phyloP scores from a whole-genome alignment of 805 yeast genomes.

The Pichia californica region DNA sequence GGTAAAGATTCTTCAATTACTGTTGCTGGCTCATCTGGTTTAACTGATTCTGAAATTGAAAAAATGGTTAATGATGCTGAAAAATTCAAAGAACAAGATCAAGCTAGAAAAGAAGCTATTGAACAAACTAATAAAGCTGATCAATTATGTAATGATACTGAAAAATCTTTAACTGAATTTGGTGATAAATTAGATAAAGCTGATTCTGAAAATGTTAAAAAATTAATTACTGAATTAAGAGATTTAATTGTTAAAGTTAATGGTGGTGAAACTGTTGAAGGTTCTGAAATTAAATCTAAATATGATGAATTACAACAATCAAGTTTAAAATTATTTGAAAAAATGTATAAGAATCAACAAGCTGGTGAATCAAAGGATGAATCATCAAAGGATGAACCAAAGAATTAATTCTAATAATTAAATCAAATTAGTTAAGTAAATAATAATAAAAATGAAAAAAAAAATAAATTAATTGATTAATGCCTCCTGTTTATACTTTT shows the following conservation, averaged over 20 bases:
- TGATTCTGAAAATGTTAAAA: conserved; percentile 44
- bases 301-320: conserved; percentile 71
- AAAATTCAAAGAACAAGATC: conserved; percentile 54
- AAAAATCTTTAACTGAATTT: conserved; percentile 74
- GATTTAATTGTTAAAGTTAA: conserved; percentile 57
- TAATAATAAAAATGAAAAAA: too few relatives aligned
- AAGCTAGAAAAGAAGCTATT: conserved; percentile 49
- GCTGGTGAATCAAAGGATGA: conserved; percentile 14
- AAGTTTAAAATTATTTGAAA: conserved; percentile 71
- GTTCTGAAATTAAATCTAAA: conserved; percentile 58
- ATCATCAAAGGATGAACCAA: conserved; percentile 15
- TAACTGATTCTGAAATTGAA: conserved; percentile 62
- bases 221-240: conserved; percentile 52
- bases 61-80: conserved; percentile 61
- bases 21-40: conserved; percentile 63
- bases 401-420: too few relatives aligned
- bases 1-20: conserved; percentile 72
- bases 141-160: conserved; percentile 79
- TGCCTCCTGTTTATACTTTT: conserved; percentile 4
- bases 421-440: too few relatives aligned
- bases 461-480: too few relatives aligned
- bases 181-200: conserved; percentile 50
- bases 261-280: conserved; percentile 44
- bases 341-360: conserved; percentile 44
- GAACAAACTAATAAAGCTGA: conserved; percentile 77